Conservation (phyloP, 2,329 filamentous ascomycete genomes). For the Fusarium nematophilum region DNA sequence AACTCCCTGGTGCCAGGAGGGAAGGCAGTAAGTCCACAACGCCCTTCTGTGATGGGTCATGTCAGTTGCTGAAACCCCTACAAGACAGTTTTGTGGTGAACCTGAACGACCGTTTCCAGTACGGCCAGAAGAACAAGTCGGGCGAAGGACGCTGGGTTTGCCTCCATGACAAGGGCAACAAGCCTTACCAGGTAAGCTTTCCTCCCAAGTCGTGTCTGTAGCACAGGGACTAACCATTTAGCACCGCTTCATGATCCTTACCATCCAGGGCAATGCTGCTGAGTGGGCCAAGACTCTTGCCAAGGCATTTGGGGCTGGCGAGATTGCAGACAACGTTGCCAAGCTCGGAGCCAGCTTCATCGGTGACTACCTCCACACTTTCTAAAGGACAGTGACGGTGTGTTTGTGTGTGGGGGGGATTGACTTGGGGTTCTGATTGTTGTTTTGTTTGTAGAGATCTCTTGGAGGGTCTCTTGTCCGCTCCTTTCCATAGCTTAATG, state of each 20-base stretch:
- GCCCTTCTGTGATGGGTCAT: neutral
- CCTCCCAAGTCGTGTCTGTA: accelerated
- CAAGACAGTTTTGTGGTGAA: slow-evolving; percentile 18
- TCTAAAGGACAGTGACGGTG: slow-evolving; percentile 1
- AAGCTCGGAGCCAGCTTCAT: slow-evolving; percentile 27
- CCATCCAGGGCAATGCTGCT: slow-evolving; percentile 6
- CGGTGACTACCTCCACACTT: slow-evolving; percentile 29
- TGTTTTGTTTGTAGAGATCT: no score
- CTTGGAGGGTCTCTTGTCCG: no score
- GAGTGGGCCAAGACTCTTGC: slow-evolving; percentile 21
- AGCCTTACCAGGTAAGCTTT: slow-evolving; percentile 24
- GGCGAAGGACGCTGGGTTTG: slow-evolving; percentile 26
- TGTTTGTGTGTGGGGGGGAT: no score
- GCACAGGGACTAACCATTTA: neutral
- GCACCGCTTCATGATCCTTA: slow-evolving; percentile 32
- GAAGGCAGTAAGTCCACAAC: slow-evolving; percentile 21
- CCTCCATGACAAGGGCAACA: slow-evolving; percentile 34
- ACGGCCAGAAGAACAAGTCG: slow-evolving; percentile 32
- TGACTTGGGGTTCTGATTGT: no score
- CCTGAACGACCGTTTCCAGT: slow-evolving; percentile 31
- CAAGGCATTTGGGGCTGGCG: slow-evolving; percentile 16
- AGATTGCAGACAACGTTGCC: slow-evolving; percentile 13
- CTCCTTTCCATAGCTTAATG: no score
- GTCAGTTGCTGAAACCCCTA: neutral
- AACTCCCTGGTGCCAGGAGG: slow-evolving; percentile 7